These are phyloP conservation scores for Dictyostelium discoideum DNA, from an alignment of 78 protist genomes.

Conservation along the genomic window dicty_2.7 NC_007088.5:6751001-6751500, in stretches of 20 bases:
- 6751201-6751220: conserved; percentile 34
- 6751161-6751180: conserved; percentile 51
- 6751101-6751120: conserved; percentile 54
- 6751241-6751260: conserved; percentile 1
- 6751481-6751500: conserved; percentile 84
- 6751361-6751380: conserved; percentile 39
- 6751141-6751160: conserved; percentile 9
- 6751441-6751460: conserved; percentile 72
- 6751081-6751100: conserved; percentile 77
- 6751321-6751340: not conserved
- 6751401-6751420: conserved; percentile 28
- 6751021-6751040: conserved; percentile 31
- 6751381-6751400: conserved; percentile 35
- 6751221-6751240: conserved; percentile 55
- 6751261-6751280: not conserved
- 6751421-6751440: not conserved
- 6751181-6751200: conserved; percentile 33
- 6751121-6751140: conserved; percentile 28
- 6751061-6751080: conserved; percentile 30
- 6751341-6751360: not conserved
- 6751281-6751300: not conserved
- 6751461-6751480: conserved; percentile 87
- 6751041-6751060: conserved; percentile 83
- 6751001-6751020: conserved; percentile 2
- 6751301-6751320: not conserved